Conservation (phyloP, 345 rosid species). For the Iberis pinnata region DNA sequence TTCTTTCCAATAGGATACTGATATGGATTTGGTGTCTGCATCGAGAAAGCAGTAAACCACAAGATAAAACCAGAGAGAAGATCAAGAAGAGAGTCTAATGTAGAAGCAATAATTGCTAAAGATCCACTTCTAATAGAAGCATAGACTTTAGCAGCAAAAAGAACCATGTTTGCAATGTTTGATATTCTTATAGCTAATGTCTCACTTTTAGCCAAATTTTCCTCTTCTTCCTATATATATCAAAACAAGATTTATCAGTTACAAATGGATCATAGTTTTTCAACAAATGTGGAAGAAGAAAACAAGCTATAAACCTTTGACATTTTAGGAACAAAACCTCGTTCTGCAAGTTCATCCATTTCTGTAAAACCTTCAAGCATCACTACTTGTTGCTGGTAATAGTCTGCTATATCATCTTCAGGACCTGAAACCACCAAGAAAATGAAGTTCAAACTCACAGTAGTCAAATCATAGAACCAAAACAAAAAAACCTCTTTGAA, state of each 20-base stretch:
- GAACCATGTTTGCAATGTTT: slow-evolving; percentile 86
- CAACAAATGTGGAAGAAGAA: slow-evolving; percentile 9
- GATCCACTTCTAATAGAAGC: slow-evolving; percentile 91
- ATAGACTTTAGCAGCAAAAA: slow-evolving; percentile 88
- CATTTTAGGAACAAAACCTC: slow-evolving; percentile 86
- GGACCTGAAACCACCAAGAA: slow-evolving; percentile 47
- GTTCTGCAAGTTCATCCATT: slow-evolving; percentile 92
- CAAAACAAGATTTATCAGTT: slow-evolving; percentile 12
- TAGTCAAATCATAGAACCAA: neutral
- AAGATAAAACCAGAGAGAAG: slow-evolving; percentile 97
- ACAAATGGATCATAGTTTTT: neutral
- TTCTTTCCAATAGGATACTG: slow-evolving; percentile 97
- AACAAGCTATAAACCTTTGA: slow-evolving; percentile 49
- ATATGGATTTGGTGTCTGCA: slow-evolving; percentile 93
- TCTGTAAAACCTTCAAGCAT: slow-evolving; percentile 94
- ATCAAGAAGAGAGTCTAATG: slow-evolving; percentile 95
- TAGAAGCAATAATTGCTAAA: slow-evolving; percentile 90
- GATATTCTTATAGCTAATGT: slow-evolving; percentile 86
- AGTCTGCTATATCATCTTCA: slow-evolving; percentile 85
- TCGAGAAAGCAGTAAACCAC: slow-evolving; percentile 98
- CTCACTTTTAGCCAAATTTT: slow-evolving; percentile 77
- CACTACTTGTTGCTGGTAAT: slow-evolving; percentile 93
- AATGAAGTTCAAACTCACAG: neutral
- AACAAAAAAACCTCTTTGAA: neutral
- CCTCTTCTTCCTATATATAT: slow-evolving; percentile 81